A percentile compares a stretch with the other conserved stretches of the same genome.
Conservation (phyloP, 306 rosid genomes). For the Prunus armeniaca region DNA sequence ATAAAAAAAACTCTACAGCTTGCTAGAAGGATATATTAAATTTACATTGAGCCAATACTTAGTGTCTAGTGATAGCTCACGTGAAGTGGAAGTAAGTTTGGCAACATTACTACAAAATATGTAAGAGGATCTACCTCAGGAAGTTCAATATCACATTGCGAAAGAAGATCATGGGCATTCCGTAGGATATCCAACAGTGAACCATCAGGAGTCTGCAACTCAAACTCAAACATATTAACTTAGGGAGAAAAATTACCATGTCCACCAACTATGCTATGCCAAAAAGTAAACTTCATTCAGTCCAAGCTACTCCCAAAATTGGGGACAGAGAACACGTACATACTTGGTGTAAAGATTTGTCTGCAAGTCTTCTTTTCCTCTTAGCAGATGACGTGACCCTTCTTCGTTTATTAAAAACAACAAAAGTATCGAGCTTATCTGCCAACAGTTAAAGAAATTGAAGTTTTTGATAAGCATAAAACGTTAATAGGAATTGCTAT, state of each 20-base stretch:
- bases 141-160: slow-evolving; percentile 65
- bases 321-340: slow-evolving; percentile 14
- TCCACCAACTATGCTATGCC: not conserved
- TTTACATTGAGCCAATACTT: slow-evolving; percentile 2
- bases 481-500: slow-evolving; percentile 13
- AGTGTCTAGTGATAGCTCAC: slow-evolving; percentile 10
- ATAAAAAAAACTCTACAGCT: not conserved
- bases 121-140: slow-evolving; percentile 59
- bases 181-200: slow-evolving; percentile 80
- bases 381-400: slow-evolving; percentile 95
- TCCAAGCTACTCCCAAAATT: not conserved
- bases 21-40: slow-evolving; percentile 18
- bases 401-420: slow-evolving; percentile 84
- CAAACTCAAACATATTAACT: slow-evolving; percentile 20
- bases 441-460: slow-evolving; percentile 26
- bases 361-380: slow-evolving; percentile 60
- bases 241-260: slow-evolving; percentile 3
- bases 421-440: slow-evolving; percentile 81
- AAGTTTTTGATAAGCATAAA: slow-evolving; percentile 16
- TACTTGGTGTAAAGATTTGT: slow-evolving; percentile 86
- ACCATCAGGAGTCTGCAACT: slow-evolving; percentile 90
- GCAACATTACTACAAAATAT: not conserved
- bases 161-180: slow-evolving; percentile 82
- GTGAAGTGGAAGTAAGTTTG: slow-evolving; percentile 5
- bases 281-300: not conserved